Percentiles rank a stretch among this genome's conserved stretches.
These are phyloP conservation scores for Coix lacrymajobi DNA, from an alignment of 176 grass and related monocot genomes.

Conservation along the genomic window DNA sequence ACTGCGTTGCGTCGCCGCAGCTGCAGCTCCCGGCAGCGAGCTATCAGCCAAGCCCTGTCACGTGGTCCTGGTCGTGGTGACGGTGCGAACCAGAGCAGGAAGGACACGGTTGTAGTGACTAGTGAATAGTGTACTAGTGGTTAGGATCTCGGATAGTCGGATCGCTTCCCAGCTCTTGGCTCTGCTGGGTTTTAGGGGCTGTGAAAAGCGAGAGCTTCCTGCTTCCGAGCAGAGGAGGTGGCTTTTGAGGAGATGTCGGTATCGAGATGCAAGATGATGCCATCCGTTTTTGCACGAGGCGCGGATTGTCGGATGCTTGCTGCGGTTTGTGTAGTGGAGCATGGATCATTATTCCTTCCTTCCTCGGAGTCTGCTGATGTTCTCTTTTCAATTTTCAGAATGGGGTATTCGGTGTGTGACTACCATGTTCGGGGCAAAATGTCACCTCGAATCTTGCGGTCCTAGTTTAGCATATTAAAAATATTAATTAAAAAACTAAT, in stretches of 20 bases:
- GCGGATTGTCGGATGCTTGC: background rate
- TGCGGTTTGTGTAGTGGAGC: background rate
- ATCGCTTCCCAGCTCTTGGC: background rate
- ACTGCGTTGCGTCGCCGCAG: slow-evolving; percentile 34
- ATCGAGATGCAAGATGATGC: background rate
- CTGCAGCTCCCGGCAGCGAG: slow-evolving; percentile 24
- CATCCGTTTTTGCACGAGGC: background rate
- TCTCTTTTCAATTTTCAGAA: no score
- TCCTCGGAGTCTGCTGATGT: no score
- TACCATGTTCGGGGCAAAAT: no score
- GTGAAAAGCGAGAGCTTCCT: background rate
- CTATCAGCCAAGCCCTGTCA: slow-evolving; percentile 25
- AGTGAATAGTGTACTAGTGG: background rate
- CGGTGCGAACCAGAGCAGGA: background rate
- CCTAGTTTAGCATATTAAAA: no score
- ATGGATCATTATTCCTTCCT: background rate
- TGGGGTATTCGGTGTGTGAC: no score
- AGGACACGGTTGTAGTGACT: background rate
- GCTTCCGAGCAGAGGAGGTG: background rate
- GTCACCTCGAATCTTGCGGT: no score
- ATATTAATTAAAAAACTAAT: no score
- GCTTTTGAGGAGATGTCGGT: background rate
- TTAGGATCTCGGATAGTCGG: background rate
- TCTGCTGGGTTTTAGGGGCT: background rate
- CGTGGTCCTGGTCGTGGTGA: slow-evolving; percentile 31